phyloP scores from a whole-genome alignment of 2,329 filamentous ascomycete genomes.

The Nakataea oryzae region DNA sequence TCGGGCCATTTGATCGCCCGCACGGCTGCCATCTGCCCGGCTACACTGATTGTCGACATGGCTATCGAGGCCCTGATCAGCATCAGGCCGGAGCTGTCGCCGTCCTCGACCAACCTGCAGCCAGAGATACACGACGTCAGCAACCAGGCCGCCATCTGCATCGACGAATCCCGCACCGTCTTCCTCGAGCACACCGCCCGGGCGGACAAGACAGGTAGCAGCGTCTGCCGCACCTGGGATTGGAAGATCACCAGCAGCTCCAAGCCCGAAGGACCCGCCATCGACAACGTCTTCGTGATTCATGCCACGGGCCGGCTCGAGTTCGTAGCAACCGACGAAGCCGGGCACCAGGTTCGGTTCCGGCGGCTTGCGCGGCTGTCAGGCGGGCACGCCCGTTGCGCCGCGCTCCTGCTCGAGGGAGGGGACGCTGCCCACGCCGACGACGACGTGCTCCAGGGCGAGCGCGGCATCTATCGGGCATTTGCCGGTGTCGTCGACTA shows the following conservation, averaged over 20 bases:
- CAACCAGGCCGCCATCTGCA: background rate
- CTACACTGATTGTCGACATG: conserved; percentile 22
- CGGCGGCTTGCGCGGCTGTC: conserved; percentile 21
- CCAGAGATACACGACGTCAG: conserved; percentile 14
- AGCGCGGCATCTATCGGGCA: conserved; percentile 24
- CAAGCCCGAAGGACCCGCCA: background rate
- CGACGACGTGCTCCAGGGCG: conserved; percentile 22
- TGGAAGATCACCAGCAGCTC: conserved; percentile 15
- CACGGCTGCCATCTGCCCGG: conserved; percentile 26
- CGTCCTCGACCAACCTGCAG: conserved; percentile 1
- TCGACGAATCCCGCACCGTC: conserved; percentile 10
- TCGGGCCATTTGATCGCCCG: conserved; percentile 26
- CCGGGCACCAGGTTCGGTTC: conserved; percentile 11
- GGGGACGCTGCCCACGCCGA: no score
- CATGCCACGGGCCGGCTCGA: conserved; percentile 16
- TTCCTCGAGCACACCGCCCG: conserved; percentile 17
- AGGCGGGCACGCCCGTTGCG: conserved; percentile 16
- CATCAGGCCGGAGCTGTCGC: no score
- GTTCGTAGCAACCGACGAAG: conserved; percentile 12
- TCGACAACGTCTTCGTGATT: conserved; percentile 4
- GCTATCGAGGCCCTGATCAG: conserved; percentile 17
- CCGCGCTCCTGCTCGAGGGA: conserved; percentile 15
- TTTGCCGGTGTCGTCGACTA: conserved; percentile 25
- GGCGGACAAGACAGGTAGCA: no score
- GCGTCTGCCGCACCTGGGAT: conserved; percentile 13